Evolutionary conservation across 495 filamentous ascomycete species (phyloP), one percentile per base, ranked within the genome.

Genomic region (Terfezia claveryi): DNA sequence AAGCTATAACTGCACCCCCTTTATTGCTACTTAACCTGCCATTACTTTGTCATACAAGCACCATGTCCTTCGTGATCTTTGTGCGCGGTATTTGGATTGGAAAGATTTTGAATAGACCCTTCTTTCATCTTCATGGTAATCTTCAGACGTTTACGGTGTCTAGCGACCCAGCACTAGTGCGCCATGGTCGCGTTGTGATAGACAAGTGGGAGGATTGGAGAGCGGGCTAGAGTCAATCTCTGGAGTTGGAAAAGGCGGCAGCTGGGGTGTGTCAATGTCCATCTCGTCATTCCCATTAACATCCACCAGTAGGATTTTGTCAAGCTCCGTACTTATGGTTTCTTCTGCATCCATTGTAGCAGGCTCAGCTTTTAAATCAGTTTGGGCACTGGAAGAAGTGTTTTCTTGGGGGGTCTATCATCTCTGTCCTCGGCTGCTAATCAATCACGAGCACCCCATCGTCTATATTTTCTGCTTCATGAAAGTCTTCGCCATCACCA

Each of bases 81-180:
- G 51, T 49, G 50, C 23, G 37, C 17, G 3, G 56, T 32, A 32
- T 32, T 32, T 32, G 27, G 27, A 32, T 7, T 32, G 27, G 27
- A 32, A 32, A 1, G 27, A 32, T 32, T 32, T 32, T 5, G 27
- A 4, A 7, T 32, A 32, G 27, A 32, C 23, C 62, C 59, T 23
- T 57, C 41, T 38, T n/a, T 62, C 58, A 14, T 62, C 63, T 9
- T 54, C 58, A 16, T 61, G 58, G 27, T 60, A 59, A 57, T 66
- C 67, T 27, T 64, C 27, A 5, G 27, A n/a, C 27, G 27, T 32
- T 32, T 32, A 1, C 27, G 27, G 27, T 32, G 27, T 32, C 1
- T 1, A 46, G 12, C 17, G 41, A 9, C 41, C 41, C 41, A 46
- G 27, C 27, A 32, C 4, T 32, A 32, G 27, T 32, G 27, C 1